Percentiles rank a stretch among this genome's conserved stretches.
These are phyloP conservation scores for Monilinia fructicola DNA, from an alignment of 2,329 filamentous ascomycete species.

Conservation along the genomic window DNA sequence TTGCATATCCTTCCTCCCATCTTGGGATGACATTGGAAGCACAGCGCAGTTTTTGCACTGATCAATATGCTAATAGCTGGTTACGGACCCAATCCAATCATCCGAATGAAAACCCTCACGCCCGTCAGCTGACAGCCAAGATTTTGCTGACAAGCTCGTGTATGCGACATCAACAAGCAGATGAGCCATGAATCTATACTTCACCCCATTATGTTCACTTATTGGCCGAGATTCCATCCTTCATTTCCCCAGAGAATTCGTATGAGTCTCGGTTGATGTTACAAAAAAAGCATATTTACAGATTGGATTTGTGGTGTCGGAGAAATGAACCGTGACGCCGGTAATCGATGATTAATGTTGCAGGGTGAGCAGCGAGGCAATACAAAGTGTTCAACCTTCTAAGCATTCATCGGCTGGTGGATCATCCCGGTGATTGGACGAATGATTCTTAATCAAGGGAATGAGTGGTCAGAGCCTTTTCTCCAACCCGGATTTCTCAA, in stretches of 20 bases:
- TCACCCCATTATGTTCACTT: not conserved
- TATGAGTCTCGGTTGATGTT: not conserved
- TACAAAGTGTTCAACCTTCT: not conserved
- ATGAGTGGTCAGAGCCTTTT: not conserved
- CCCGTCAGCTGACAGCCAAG: conserved; percentile 7
- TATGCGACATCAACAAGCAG: conserved; percentile 2
- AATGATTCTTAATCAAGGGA: not conserved
- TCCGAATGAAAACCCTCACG: not conserved
- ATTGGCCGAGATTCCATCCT: too few species aligned
- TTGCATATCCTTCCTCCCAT: too few species aligned
- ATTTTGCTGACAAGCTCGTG: not conserved
- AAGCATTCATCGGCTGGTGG: not conserved
- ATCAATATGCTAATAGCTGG: not conserved
- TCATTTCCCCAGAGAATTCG: not conserved
- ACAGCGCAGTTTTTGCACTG: too few species aligned
- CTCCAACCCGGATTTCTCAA: not conserved
- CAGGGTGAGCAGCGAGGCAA: not conserved
- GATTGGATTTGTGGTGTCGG: not conserved
- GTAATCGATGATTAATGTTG: not conserved
- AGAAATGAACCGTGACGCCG: not conserved
- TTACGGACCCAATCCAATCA: not conserved
- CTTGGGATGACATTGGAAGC: too few species aligned
- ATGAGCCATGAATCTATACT: not conserved
- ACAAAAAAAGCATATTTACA: not conserved
- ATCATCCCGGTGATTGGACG: not conserved